Evolutionary conservation across 169 alveolate genomes (phyloP).

Genomic region (Neospora caninum): DNA sequence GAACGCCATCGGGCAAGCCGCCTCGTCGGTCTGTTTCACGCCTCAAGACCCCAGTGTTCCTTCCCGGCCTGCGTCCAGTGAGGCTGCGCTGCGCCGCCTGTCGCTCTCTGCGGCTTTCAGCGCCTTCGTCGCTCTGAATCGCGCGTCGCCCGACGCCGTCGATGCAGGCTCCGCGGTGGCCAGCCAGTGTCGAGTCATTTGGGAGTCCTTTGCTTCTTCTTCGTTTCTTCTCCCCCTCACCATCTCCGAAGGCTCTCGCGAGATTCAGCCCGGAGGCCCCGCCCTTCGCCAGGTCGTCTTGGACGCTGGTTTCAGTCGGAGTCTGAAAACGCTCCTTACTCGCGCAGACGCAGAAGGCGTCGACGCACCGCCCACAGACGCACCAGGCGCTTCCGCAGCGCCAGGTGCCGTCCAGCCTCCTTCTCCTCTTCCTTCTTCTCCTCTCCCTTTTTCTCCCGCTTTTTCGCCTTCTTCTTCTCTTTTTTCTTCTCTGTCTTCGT

Average conservation of each 20-base stretch:
- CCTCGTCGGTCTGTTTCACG: background rate
- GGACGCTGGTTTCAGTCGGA: background rate
- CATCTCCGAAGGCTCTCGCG: background rate
- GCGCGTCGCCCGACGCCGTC: no score
- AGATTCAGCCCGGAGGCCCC: background rate
- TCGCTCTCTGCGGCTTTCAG: no score
- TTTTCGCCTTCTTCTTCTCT: no score
- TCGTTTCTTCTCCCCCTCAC: background rate
- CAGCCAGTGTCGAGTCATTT: background rate
- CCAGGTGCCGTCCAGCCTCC: background rate
- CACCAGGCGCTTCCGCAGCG: background rate
- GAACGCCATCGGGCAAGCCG: background rate
- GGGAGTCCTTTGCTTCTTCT: background rate
- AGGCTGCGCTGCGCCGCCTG: no score
- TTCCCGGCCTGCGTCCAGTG: background rate
- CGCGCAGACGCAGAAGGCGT: background rate
- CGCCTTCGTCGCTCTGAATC: no score
- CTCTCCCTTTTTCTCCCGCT: no score
- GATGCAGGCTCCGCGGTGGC: no score
- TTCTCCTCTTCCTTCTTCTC: no score
- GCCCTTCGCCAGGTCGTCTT: background rate
- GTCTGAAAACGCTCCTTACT: background rate
- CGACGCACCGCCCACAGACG: background rate
- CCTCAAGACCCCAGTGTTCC: background rate
- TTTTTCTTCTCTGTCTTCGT: no score